Conservation (phyloP, 2,329 filamentous ascomycete genomes). For the Aspergillus nomiae region DNA sequence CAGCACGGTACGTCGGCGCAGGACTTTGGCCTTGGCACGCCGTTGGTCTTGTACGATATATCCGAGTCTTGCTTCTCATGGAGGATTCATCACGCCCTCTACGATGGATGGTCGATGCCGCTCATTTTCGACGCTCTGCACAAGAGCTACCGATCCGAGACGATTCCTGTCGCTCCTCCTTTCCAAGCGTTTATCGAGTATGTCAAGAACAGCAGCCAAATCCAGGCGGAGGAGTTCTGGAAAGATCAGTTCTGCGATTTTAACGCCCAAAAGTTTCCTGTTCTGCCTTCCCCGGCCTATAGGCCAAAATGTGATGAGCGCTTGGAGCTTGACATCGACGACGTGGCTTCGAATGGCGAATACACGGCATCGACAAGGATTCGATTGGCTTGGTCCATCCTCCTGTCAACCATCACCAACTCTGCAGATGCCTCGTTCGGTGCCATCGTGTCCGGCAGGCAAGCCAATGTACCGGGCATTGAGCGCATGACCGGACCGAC, state of each 20-base stretch:
- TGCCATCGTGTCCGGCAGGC: conserved; percentile 42
- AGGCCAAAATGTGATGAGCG: too few relatives aligned
- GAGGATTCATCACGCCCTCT: background rate
- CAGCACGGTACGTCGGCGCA: background rate
- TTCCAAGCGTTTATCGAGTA: too few relatives aligned
- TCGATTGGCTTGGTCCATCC: conserved; percentile 39
- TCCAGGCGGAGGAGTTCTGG: too few relatives aligned
- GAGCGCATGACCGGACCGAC: conserved; percentile 33
- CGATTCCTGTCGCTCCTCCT: too few relatives aligned
- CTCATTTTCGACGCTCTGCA: too few relatives aligned
- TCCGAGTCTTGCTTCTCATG: background rate
- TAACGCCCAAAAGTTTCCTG: too few relatives aligned
- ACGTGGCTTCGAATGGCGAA: background rate
- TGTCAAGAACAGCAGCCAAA: too few relatives aligned
- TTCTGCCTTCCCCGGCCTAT: too few relatives aligned
- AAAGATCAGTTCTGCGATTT: too few relatives aligned
- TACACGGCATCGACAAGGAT: background rate
- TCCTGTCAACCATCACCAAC: conserved; percentile 36
- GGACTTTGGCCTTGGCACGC: background rate
- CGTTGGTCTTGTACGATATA: background rate
- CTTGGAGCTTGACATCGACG: background rate
- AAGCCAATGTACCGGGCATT: conserved; percentile 39
- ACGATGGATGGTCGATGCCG: too few relatives aligned
- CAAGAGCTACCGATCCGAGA: too few relatives aligned
- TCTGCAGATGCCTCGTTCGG: conserved; percentile 44